Conservation (phyloP, 768 basidiomycete species). For the Psilocybe tampanensis region DNA sequence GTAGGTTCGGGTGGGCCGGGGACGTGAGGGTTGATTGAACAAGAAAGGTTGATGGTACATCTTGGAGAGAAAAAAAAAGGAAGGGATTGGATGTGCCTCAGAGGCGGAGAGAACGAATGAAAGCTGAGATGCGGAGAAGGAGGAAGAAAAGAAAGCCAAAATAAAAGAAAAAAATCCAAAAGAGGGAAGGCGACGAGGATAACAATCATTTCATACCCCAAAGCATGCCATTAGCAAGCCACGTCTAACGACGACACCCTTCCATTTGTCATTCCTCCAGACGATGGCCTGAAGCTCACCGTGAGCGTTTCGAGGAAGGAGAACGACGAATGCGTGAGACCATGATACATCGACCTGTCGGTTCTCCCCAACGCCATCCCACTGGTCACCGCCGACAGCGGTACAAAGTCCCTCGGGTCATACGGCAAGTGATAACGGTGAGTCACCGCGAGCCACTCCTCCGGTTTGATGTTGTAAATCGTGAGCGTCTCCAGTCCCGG, state of each 20-base stretch:
- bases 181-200: not conserved
- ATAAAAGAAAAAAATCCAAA: not conserved
- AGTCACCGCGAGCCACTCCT: slow-evolving; percentile 20
- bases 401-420: not conserved
- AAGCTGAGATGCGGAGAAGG: not conserved
- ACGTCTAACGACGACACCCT: not conserved
- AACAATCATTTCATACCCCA: too few relatives aligned
- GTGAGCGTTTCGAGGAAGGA: slow-evolving; percentile 12
- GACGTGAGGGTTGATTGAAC: too few relatives aligned
- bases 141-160: not conserved
- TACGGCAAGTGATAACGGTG: slow-evolving; percentile 11
- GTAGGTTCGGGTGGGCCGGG: too few relatives aligned
- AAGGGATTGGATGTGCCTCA: not conserved
- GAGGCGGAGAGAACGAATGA: not conserved
- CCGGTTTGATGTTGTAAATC: slow-evolving; percentile 8
- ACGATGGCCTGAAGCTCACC: not conserved
- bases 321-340: slow-evolving; percentile 10
- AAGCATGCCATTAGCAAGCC: not conserved
- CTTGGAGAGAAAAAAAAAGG: not conserved
- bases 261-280: not conserved
- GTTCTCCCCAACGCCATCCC: not conserved
- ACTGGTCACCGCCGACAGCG: not conserved
- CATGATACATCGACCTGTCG: not conserved
- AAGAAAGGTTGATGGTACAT: not conserved
- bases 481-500: slow-evolving; percentile 17